Evolutionary conservation across 2,329 filamentous ascomycete genomes (phyloP).

Genomic region (Fusarium hostae): DNA sequence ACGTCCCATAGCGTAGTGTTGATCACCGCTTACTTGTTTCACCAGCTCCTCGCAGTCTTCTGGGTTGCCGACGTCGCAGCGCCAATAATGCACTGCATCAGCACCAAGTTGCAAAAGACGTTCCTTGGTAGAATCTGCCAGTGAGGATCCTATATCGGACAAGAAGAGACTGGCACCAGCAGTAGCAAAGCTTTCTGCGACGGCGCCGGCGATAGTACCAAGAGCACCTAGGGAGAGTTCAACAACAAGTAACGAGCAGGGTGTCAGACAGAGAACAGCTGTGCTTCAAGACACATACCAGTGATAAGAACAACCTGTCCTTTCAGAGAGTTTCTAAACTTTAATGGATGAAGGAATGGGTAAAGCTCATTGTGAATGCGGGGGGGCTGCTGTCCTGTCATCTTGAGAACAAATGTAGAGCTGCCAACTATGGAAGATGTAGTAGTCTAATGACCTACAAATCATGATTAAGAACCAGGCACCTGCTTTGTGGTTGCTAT

Average conservation of each 20-base stretch:
- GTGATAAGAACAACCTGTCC: background rate
- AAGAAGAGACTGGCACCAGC: background rate
- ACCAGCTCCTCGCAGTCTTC: background rate
- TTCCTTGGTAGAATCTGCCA: background rate
- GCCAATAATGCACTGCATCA: background rate
- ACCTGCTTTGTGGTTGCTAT: background rate
- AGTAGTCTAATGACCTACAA: background rate
- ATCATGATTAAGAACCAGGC: too few relatives aligned
- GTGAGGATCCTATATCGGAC: background rate
- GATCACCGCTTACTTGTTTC: background rate
- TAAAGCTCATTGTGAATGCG: background rate
- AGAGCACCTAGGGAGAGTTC: background rate
- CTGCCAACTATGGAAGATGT: too few relatives aligned
- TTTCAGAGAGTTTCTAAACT: background rate
- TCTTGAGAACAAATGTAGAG: background rate
- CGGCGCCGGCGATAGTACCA: background rate
- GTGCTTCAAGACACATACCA: rapidly evolving
- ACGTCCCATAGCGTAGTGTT: rapidly evolving
- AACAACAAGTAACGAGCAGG: background rate
- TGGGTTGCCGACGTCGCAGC: background rate
- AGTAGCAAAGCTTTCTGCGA: background rate
- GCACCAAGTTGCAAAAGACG: background rate
- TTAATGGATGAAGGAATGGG: background rate
- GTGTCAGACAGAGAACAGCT: background rate
- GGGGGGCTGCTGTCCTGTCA: background rate